Evolutionary conservation across 164 flowering plant species (phyloP).

Genomic region (Platanus orientalis): DNA sequence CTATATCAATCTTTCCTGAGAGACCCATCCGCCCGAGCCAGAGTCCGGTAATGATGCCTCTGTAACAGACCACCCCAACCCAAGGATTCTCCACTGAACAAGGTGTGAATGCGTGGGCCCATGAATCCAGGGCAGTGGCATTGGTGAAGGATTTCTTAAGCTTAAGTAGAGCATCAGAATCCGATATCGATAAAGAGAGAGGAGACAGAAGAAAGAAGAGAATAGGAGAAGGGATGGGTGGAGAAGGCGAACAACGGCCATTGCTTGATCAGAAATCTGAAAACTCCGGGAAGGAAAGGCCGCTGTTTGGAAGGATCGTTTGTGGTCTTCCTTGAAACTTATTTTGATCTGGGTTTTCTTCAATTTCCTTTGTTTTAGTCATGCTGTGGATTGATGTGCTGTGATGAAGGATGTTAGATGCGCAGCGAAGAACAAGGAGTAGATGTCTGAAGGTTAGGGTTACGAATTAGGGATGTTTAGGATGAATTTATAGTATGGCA

Average conservation of each 20-base stretch:
- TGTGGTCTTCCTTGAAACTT: no score
- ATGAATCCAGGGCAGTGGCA: constrained; percentile 28
- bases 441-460: no score
- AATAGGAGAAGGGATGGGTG: constrained; percentile 2
- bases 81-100: constrained; percentile 33
- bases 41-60: constrained; percentile 38
- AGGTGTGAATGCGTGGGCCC: constrained; percentile 40
- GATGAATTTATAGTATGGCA: no score
- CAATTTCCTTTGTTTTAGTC: neutral
- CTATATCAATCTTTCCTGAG: constrained; percentile 47
- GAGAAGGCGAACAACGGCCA: constrained; percentile 53
- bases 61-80: constrained; percentile 55
- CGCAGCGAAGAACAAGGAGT: no score
- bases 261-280: constrained; percentile 28
- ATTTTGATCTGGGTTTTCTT: neutral
- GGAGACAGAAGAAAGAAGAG: constrained; percentile 12
- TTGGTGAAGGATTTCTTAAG: constrained; percentile 49
- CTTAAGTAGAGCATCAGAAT: constrained; percentile 51
- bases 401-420: neutral
- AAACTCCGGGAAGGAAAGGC: constrained; percentile 25
- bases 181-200: constrained; percentile 25
- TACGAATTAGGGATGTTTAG: no score
- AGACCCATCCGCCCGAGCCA: constrained; percentile 40
- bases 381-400: neutral
- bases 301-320: constrained; percentile 30